Evolutionary conservation across 75 land plant species (phyloP), one percentile per base, ranked within the genome.

Genomic region (Pinus taeda): DNA sequence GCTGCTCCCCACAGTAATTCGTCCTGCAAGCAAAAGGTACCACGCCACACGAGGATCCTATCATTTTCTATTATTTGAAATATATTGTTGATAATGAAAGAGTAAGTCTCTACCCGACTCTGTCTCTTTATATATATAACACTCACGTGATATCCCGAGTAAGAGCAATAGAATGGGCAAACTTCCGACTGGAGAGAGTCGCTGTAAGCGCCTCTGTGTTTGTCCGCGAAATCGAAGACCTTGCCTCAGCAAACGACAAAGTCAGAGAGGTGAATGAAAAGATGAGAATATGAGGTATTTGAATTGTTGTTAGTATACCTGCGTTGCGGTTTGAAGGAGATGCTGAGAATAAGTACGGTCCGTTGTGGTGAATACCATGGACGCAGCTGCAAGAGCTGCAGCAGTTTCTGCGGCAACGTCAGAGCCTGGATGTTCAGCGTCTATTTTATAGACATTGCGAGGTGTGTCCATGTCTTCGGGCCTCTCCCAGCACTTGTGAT

Each of bases 141-240:
- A n/a, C 70, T 39, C 69, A 85, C 87, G 45, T 81, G 62, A 74
- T 74, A 86, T 29, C 88, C 87, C 7, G 88, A 86, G 77, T 86
- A 86, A 29, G 86, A 84, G 58, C 85, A 79, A 76, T 86, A 86
- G 74, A 84, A 86, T 20, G 88, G 88, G 65, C 86, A 82, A 33
- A 84, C 87, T 18, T 71, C 87, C 39, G 79, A 56, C 2, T 70
- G 12, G 74, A 86, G 76, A 3, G 74, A 57, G 57, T 84, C 82
- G 56, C 88, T 86, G 61, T 86, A 86, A 57, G 63, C 74, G 15
- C 88, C 88, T 72, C 88, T 83, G 20, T 80, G 71, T 57, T 61
- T 78, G 65, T 86, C 81, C 3, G 76, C 81, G 55, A 75, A 75
- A 4, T 76, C 78, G 15, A 79, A 79, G 11, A 78, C 60, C 79